These are phyloP conservation scores for Ceratobasidium sp. DNA, from an alignment of 1,284 basidiomycete species.

Conservation along the genomic window DNA sequence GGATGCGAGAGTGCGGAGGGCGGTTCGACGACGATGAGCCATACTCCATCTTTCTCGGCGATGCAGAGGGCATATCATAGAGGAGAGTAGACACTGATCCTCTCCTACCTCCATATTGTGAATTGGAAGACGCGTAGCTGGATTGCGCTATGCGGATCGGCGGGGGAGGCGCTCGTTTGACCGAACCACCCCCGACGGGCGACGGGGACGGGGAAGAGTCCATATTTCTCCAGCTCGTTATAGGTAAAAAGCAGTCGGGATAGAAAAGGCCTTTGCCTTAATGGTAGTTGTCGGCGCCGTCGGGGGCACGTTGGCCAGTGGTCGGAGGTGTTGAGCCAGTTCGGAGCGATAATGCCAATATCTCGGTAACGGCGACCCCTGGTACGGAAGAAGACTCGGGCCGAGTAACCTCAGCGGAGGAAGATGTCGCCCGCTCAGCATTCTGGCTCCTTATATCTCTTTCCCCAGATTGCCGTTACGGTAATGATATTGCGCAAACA, in stretches of 20 bases:
- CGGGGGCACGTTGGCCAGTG: constrained; percentile 6
- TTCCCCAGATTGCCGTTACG: constrained; percentile 5
- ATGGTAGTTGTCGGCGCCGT: background rate
- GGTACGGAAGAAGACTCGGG: constrained; percentile 12
- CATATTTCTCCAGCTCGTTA: background rate
- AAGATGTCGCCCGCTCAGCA: background rate
- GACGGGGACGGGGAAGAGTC: constrained; percentile 8
- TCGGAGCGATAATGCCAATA: constrained; percentile 31
- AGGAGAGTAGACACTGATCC: constrained; percentile 28
- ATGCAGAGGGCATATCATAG: constrained; percentile 37
- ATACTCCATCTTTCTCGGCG: constrained; percentile 29
- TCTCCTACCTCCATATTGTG: constrained; percentile 19
- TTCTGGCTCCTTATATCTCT: constrained; percentile 15
- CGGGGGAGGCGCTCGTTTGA: constrained; percentile 35
- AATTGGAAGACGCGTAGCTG: constrained; percentile 14
- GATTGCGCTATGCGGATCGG: constrained; percentile 26
- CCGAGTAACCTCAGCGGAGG: constrained; percentile 28
- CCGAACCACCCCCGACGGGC: background rate
- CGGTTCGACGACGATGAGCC: constrained; percentile 11
- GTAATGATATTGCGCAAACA: background rate
- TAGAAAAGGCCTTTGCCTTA: background rate
- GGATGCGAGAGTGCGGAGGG: background rate
- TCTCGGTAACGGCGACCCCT: constrained; percentile 35
- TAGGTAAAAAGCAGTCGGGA: background rate
- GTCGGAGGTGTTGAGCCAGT: constrained; percentile 24